Evolutionary conservation across 768 basidiomycete species (phyloP), one percentile per base, ranked within the genome.

Genomic region (Chiua virens): DNA sequence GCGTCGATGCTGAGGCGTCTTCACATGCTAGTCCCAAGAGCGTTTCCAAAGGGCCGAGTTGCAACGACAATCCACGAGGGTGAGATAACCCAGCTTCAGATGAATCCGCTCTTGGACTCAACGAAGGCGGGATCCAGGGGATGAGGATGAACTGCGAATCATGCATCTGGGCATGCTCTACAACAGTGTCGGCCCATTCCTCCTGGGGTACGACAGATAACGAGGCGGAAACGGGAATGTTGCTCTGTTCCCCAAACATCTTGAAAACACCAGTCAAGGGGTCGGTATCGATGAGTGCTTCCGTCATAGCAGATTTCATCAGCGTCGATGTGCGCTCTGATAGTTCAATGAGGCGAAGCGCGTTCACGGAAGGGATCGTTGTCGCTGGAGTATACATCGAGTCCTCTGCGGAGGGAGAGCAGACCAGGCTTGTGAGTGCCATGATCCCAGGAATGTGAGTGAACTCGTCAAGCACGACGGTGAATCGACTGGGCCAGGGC

Each of bases 401-500:
- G 30, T 47, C 48, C 2, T 45, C 49, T 5, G 38, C 37, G 14
- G 14, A 4, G 0, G 70, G 64, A 1, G 75, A 68, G 25, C 85
- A 84, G 38, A 97, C 74, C 48, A 98, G 82, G 61, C 95, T 88
- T 0, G 89, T 82, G 49, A 99, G 73, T 1, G 91, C 82, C 92
- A 99, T 95, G 69, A 91, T 84, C 8, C 87, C 82, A 0, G 94
- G 87, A 1, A 98, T 66, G 63, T 94, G 90, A 60, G 96, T 94
- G 45, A 95, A 73, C 64, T 87, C 90, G 66, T 96, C 92, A 13
- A 98, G 79, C 17, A 98, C 84, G 51, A 97, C 82, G 0, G 87
- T 86, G 71, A 94, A 89, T 15, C 83, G 78, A 3, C 74, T 77
- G 45, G 79, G 86, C 68, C 71, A 70, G 13, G 53, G 14, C 25